phyloP scores from a whole-genome alignment of 2,329 filamentous ascomycete species.

The Talaromyces sp. region DNA sequence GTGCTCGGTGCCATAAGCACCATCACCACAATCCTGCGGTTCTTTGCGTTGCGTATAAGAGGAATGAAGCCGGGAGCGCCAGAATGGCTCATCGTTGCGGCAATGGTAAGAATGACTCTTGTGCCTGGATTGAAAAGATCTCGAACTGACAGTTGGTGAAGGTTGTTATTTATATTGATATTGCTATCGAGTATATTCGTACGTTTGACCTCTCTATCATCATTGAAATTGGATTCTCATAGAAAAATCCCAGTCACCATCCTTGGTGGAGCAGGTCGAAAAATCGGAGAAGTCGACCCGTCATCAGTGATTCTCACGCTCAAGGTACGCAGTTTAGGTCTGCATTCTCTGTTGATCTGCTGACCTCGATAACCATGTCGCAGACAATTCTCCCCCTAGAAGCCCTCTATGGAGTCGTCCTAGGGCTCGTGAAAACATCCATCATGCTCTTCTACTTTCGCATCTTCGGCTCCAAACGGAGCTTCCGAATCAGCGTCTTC shows the following conservation, averaged over 20 bases:
- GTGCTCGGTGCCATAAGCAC: background rate
- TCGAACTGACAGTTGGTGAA: background rate
- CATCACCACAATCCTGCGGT: background rate
- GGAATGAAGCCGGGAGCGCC: background rate
- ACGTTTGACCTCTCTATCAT: background rate
- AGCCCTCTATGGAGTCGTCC: background rate
- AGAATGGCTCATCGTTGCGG: background rate
- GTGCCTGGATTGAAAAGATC: background rate
- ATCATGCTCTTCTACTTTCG: constrained; percentile 12
- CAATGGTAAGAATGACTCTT: background rate
- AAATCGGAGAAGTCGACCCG: background rate
- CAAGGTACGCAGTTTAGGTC: background rate
- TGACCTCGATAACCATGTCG: background rate
- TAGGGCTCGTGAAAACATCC: background rate
- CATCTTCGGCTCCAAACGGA: background rate
- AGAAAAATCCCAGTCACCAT: background rate
- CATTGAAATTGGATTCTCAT: background rate
- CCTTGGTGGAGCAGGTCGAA: background rate
- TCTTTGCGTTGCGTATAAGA: background rate
- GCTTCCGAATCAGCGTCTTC: background rate
- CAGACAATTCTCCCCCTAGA: background rate
- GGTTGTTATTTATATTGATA: background rate
- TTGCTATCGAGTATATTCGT: background rate
- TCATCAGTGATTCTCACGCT: background rate
- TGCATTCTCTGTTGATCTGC: background rate